Conservation (phyloP, 2,329 filamentous ascomycete genomes). For the Alternaria incomplexa region DNA sequence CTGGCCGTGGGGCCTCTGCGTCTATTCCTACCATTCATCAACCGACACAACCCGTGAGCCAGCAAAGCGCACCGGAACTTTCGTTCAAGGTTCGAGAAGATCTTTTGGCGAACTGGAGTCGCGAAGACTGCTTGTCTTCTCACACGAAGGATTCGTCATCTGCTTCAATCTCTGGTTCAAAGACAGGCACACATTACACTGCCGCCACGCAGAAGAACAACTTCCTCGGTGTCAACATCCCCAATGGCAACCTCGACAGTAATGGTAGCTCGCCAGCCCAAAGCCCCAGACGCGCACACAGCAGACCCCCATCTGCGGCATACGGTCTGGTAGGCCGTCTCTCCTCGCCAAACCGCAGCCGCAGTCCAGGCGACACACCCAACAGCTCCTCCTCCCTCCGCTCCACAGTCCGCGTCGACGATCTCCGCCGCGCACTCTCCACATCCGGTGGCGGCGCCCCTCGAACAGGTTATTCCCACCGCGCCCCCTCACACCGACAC, state of each 20-base stretch:
- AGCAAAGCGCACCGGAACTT: constrained; percentile 56
- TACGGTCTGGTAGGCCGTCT: constrained; percentile 45
- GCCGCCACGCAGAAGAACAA: constrained; percentile 37
- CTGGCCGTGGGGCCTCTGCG: constrained; percentile 65
- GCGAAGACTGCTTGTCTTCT: constrained; percentile 72
- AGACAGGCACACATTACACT: constrained; percentile 51
- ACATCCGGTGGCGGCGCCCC: constrained; percentile 38
- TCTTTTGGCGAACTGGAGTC: constrained; percentile 81
- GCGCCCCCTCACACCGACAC: constrained; percentile 30
- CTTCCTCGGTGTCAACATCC: constrained; percentile 64
- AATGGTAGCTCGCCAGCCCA: constrained; percentile 37
- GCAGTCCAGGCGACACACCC: constrained; percentile 39
- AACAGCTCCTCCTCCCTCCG: constrained; percentile 46
- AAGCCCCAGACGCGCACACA: constrained; percentile 41
- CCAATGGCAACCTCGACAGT: constrained; percentile 45
- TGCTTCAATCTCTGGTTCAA: constrained; percentile 77
- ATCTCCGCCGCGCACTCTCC: constrained; percentile 55
- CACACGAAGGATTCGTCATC: constrained; percentile 73
- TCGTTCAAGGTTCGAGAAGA: constrained; percentile 73
- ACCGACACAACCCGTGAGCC: constrained; percentile 26
- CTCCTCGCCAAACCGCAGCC: constrained; percentile 33
- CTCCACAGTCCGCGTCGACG: constrained; percentile 52
- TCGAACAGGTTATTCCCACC: constrained; percentile 39
- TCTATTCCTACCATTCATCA: constrained; percentile 53
- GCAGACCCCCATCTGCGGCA: constrained; percentile 39